These are phyloP conservation scores for Lichtheimia hyalospora DNA, from an alignment of 371 early-diverging fungal species.

Conservation along the genomic window DNA sequence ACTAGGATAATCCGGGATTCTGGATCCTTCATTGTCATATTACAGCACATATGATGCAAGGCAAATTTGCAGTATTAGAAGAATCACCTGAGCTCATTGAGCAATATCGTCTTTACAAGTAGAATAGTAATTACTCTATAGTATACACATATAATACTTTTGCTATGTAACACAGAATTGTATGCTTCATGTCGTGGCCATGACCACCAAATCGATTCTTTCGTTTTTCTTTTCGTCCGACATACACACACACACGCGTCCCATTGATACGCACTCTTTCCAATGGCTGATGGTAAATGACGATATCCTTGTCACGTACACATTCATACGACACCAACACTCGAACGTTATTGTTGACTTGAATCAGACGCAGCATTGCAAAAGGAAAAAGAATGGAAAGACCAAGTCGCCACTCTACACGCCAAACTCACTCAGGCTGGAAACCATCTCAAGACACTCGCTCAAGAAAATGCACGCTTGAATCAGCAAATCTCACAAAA, in stretches of 20 bases:
- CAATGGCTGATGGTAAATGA: constrained; percentile 1
- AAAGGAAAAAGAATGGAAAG: constrained; percentile 19
- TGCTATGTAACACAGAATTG: too few species aligned
- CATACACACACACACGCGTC: neutral
- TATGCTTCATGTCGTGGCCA: too few species aligned
- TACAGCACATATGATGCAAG: constrained; percentile 51
- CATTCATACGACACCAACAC: too few species aligned
- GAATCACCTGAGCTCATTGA: constrained; percentile 39
- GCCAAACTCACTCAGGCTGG: constrained; percentile 47
- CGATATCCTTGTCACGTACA: too few species aligned
- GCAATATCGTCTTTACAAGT: constrained; percentile 14
- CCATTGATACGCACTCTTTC: neutral
- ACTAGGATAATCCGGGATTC: constrained; percentile 46
- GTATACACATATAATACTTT: too few species aligned
- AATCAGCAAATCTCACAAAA: constrained; percentile 11
- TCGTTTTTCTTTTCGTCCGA: neutral
- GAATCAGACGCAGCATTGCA: constrained; percentile 4
- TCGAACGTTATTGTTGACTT: too few species aligned
- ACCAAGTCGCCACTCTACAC: constrained; percentile 17
- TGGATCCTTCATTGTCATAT: constrained; percentile 56
- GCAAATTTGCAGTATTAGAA: constrained; percentile 42
- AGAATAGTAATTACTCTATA: neutral
- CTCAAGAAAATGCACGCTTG: constrained; percentile 38
- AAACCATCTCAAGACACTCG: constrained; percentile 44
- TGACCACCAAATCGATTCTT: too few species aligned